Base-by-base conservation (phyloP, 164 flowering plant genomes). In the Magnolia officinalis region DNA sequence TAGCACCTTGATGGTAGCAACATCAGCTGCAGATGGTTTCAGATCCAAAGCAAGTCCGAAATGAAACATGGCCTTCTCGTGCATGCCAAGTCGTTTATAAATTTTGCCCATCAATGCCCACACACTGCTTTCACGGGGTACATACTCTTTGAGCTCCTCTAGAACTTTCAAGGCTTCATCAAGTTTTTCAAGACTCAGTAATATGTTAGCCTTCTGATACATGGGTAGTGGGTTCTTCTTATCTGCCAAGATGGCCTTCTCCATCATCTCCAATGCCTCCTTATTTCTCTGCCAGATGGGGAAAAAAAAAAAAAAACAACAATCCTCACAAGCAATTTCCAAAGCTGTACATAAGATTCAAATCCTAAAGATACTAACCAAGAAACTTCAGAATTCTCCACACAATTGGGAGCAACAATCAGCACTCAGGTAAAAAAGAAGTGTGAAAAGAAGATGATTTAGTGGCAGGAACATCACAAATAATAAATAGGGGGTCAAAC, bases 91-190 rank as follows among this genome's bases (percentile, higher is more conserved):
- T 70, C 90, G 85, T 83, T 90, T 93, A 74, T 91, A 94, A 13
- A 96, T 90, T 82, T 78, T 87, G 77, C 99, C 99, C 98, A 96
- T 94, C 82, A 96, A 82, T n/a, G 99, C 98, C 87, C 89, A 93
- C 2, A 96, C 89, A 82, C 99, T 92, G 84, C 97, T 90, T 80
- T 96, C 99, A 73, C 88, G 88, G 77, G 99, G 99, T 13, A 91
- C 90, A 81, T 82, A 86, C 81, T 96, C 98, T 84, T 94, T 96
- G 26, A 96, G 94, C 86, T 96, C 97, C 81, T 93, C 93, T 52
- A 96, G 83, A 74, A 90, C 90, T 80, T 87, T 84, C 72, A 96
- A 81, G 79, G 99, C 96, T 82, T 90, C 94, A 78, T 92, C 95
- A 50, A 82, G 81, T 3, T 80, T 84, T 78, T 87, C 98, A 83